Conservation (phyloP, 2,329 filamentous ascomycete species). For the Colletotrichum camelliae region DNA sequence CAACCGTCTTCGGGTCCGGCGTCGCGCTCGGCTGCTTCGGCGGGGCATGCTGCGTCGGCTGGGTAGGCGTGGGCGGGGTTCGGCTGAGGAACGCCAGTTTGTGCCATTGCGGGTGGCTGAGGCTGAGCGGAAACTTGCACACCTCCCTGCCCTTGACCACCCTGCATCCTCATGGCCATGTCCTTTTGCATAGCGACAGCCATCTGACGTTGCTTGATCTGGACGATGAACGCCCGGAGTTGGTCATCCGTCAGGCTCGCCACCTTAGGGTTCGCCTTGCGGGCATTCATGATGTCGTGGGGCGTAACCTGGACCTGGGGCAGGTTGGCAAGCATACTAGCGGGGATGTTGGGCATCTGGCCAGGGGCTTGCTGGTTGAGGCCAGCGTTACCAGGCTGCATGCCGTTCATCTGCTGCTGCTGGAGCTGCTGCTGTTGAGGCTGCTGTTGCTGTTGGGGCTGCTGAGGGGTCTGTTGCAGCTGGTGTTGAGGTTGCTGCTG, state of each 20-base stretch:
- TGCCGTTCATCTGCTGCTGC: constrained; percentile 15
- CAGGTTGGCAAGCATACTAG: constrained; percentile 22
- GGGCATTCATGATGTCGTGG: constrained; percentile 29
- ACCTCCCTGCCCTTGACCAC: background rate
- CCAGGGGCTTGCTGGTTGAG: constrained; percentile 2
- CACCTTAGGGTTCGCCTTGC: constrained; percentile 26
- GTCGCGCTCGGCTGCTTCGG: constrained; percentile 21
- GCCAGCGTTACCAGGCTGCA: constrained; percentile 2
- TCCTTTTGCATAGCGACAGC: constrained; percentile 21
- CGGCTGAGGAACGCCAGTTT: background rate
- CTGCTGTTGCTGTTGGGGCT: constrained; percentile 21
- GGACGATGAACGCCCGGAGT: constrained; percentile 19
- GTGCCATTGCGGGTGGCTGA: constrained; percentile 1
- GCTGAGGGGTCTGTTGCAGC: constrained; percentile 20
- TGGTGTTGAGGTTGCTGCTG: constrained; percentile 27
- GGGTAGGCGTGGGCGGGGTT: constrained; percentile 1
- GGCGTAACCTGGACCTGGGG: constrained; percentile 26
- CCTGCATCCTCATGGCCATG: constrained; percentile 12
- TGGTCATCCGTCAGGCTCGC: constrained; percentile 27
- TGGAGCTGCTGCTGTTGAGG: constrained; percentile 27
- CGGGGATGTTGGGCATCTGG: constrained; percentile 23
- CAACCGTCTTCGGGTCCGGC: constrained; percentile 22
- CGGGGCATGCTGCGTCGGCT: background rate
- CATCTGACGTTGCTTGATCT: constrained; percentile 16
- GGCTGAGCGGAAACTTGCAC: background rate